These are phyloP conservation scores for Ogataea ganodermae DNA, from an alignment of 805 yeast genomes.

Conservation along the genomic window DNA sequence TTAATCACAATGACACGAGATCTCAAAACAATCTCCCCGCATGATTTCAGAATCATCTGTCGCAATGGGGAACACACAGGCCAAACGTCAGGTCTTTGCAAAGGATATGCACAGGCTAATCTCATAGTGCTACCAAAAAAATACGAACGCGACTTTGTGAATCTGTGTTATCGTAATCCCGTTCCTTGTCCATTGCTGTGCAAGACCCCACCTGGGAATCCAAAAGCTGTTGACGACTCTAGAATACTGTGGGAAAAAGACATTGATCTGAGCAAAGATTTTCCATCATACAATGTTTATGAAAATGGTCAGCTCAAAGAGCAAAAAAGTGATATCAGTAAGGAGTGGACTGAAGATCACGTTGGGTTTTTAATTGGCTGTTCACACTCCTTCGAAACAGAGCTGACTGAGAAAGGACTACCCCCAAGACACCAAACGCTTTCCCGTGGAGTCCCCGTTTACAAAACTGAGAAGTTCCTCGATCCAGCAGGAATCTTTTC, in stretches of 20 bases:
- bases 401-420: conserved; percentile 34
- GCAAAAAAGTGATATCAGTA: conserved; percentile 27
- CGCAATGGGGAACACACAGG: conserved; percentile 6
- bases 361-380: conserved; percentile 47
- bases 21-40: conserved; percentile 3
- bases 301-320: conserved; percentile 33
- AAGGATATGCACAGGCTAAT: conserved; percentile 42
- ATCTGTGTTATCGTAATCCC: conserved; percentile 40
- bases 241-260: conserved; percentile 15
- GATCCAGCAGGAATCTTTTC: conserved; percentile 37
- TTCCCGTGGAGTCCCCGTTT: conserved; percentile 32
- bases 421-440: conserved; percentile 30
- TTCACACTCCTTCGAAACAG: conserved; percentile 43
- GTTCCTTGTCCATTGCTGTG: conserved; percentile 42
- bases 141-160: conserved; percentile 36
- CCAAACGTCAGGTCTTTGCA: conserved; percentile 18
- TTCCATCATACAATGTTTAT: conserved; percentile 40
- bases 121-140: conserved; percentile 38
- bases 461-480: conserved; percentile 28
- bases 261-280: conserved; percentile 37
- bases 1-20: not conserved
- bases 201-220: conserved; percentile 25
- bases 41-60: conserved; percentile 11
- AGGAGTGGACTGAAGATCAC: conserved; percentile 38
- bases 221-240: conserved; percentile 22